Evolutionary conservation across 768 basidiomycete genomes (phyloP).

Genomic region (Lentinula edodes): DNA sequence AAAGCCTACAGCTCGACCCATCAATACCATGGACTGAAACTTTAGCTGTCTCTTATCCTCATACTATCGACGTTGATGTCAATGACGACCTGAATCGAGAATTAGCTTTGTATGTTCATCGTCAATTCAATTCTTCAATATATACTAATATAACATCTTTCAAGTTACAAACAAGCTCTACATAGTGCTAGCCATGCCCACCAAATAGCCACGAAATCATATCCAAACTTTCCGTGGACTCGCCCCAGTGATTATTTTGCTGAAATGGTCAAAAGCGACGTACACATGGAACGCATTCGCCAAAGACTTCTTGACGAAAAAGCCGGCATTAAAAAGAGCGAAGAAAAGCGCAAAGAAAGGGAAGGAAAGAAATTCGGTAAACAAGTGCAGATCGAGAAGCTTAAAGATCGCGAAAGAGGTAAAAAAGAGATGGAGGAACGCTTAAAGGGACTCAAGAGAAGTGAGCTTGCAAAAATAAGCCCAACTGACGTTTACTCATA

Average conservation of each 20-base stretch:
- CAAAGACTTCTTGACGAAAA: constrained; percentile 84
- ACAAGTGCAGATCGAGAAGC: constrained; percentile 92
- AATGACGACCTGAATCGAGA: constrained; percentile 91
- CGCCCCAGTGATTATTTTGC: constrained; percentile 94
- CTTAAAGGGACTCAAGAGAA: constrained; percentile 84
- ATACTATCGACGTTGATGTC: constrained; percentile 70
- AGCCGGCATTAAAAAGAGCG: constrained; percentile 84
- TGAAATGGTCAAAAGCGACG: constrained; percentile 96
- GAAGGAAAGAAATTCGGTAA: constrained; percentile 98
- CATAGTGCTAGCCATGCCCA: constrained; percentile 75
- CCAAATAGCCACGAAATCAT: constrained; percentile 66
- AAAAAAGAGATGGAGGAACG: constrained; percentile 92
- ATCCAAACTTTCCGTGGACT: constrained; percentile 68
- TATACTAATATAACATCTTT: background rate
- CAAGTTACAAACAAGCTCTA: constrained; percentile 93
- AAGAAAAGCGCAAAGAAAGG: constrained; percentile 86
- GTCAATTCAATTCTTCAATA: background rate
- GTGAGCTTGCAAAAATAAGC: constrained; percentile 37
- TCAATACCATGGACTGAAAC: constrained; percentile 85
- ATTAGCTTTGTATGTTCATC: constrained; percentile 77
- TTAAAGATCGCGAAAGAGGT: constrained; percentile 80
- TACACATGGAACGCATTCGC: constrained; percentile 97
- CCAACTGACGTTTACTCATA: background rate
- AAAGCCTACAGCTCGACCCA: constrained; percentile 68
- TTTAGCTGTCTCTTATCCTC: constrained; percentile 63